Evolutionary conservation across 495 filamentous ascomycete genomes (phyloP).

Genomic region (Annulohypoxylon stygium): DNA sequence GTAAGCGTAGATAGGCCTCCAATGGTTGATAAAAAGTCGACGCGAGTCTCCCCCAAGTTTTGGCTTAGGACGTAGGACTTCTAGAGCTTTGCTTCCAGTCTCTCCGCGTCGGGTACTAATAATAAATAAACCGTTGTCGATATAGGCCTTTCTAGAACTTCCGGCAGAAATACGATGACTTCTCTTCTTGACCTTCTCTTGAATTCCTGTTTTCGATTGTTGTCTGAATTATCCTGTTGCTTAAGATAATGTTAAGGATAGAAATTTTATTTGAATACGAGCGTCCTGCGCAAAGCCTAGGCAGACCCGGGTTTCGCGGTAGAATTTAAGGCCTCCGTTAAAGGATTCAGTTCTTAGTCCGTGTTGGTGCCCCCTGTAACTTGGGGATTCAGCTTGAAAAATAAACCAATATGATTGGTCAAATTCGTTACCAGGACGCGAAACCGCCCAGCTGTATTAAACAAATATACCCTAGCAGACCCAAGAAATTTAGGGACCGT

Average conservation of each 20-base stretch:
- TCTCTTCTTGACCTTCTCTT: conserved; percentile 13
- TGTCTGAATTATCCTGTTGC: conserved; percentile 20
- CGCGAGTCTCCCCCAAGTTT: conserved; percentile 29
- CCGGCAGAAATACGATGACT: background rate
- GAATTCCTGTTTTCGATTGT: conserved; percentile 11
- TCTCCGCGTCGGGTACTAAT: conserved; percentile 19
- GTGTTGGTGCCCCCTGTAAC: conserved; percentile 40
- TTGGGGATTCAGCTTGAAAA: conserved; percentile 42
- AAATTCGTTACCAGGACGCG: conserved; percentile 22
- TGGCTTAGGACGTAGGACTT: conserved; percentile 8
- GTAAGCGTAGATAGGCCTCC: conserved; percentile 32
- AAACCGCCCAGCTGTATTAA: conserved; percentile 37
- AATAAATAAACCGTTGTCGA: conserved; percentile 24
- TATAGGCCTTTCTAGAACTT: conserved; percentile 16
- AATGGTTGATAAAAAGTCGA: conserved; percentile 37
- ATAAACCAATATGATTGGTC: conserved; percentile 34
- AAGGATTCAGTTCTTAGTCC: conserved; percentile 45
- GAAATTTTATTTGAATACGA: conserved; percentile 48
- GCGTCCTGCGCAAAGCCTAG: conserved; percentile 33
- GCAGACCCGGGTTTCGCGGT: conserved; percentile 44
- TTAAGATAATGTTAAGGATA: conserved; percentile 33
- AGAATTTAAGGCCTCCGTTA: conserved; percentile 49
- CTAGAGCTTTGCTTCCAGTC: conserved; percentile 9
- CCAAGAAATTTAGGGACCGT: conserved; percentile 16
- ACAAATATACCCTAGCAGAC: conserved; percentile 34